Evolutionary conservation across 2,329 filamentous ascomycete species (phyloP), one percentile per base, ranked within the genome.

Genomic region (Alternaria conjuncta): DNA sequence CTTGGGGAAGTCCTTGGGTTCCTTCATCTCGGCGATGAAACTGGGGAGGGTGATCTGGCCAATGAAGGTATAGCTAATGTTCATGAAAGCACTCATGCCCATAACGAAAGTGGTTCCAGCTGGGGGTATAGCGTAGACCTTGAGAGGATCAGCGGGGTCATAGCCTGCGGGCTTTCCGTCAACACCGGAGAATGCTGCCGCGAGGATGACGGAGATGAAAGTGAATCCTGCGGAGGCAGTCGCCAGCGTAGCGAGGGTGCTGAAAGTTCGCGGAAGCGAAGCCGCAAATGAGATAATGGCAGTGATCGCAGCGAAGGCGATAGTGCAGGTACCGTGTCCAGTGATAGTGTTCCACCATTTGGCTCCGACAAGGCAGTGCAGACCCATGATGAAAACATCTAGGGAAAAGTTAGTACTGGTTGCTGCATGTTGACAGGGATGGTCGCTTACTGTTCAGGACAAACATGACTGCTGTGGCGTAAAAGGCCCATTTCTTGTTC

Each of bases 1-100:
- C 81, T 97, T 97, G 72, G 93, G 93, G 76, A 97, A 97, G 71
- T 97, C 94, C 61, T 87, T 89, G 2, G 86, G 88, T 50, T 89
- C 84, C 75, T 86, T 92, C 94, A 97, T 97, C 80, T 97, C 94
- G 4, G 94, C 94, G 68, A 97, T 97, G 83, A 97, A 97, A 71
- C 92, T 95, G 1, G 94, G 94, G 13, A 97, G 86, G 0, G 94
- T 97, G 73, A 97, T 97, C 78, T 97, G 94, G 0, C 94, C 94
- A 70, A 97, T 97, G 77, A 97, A 97, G 0, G 94, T 97, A 79
- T 97, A 97, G 81, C 90, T 93, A 76, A 97, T 97, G 81, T 97
- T 97, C 78, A 97, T 86, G 81, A 97, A 97, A 0, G 94, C 94
- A 57, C 89, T 93, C 86, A 97, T 90, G 21, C 90, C 94, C 3